Percentiles rank a stretch among this genome's conserved stretches.
phyloP scores from a whole-genome alignment of 495 filamentous ascomycete species.

The Neurospora sp. region DNA sequence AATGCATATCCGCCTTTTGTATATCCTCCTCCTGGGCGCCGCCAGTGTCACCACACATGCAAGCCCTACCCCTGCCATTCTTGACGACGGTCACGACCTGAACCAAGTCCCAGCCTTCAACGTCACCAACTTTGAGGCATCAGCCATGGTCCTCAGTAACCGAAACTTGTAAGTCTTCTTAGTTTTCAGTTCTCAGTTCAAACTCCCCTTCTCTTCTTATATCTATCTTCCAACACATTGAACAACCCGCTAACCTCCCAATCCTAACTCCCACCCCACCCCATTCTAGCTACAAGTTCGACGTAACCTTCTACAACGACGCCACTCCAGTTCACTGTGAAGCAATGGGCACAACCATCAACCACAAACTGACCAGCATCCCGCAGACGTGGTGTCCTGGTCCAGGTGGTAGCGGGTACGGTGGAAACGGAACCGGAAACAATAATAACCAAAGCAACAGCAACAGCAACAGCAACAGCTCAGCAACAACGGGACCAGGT shows the following conservation, averaged over 20 bases:
- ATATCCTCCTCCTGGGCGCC: background rate
- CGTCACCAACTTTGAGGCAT: slow-evolving; percentile 14
- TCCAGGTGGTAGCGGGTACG: background rate
- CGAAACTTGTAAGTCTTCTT: slow-evolving; percentile 10
- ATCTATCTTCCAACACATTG: background rate
- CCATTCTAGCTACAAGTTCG: slow-evolving; percentile 12
- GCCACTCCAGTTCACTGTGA: slow-evolving; percentile 5
- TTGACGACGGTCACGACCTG: background rate
- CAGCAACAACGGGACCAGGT: background rate
- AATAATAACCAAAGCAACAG: background rate
- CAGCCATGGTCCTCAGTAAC: slow-evolving; percentile 15
- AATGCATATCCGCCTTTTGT: background rate
- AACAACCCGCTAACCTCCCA: background rate
- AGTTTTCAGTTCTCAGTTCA: background rate
- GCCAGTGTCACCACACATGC: background rate
- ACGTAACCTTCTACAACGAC: slow-evolving; percentile 6
- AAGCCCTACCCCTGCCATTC: background rate
- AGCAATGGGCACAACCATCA: slow-evolving; percentile 13
- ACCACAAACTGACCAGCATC: slow-evolving; percentile 4
- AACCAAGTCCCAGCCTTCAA: slow-evolving; percentile 9
- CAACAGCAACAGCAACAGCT: background rate
- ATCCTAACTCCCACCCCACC: background rate
- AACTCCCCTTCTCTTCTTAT: background rate
- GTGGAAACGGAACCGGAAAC: background rate
- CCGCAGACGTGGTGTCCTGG: slow-evolving; percentile 12